Conservation (phyloP, 352 stramenopile species). For the Synura sp. region DNA sequence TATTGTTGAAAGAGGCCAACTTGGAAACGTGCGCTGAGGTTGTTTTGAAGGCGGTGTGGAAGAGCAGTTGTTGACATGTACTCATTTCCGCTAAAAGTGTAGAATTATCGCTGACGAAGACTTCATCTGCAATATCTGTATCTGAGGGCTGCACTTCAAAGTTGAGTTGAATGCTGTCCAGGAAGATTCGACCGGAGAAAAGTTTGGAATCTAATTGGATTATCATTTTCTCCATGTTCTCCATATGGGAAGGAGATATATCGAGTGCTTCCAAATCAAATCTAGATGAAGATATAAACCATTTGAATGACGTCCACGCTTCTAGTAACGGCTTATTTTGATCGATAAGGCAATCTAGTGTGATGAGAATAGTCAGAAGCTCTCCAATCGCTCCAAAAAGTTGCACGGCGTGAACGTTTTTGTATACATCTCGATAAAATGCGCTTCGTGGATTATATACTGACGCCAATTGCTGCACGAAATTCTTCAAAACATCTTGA, state of each 20-base stretch:
- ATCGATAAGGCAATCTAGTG: slow-evolving; percentile 73
- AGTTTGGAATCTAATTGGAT: slow-evolving; percentile 76
- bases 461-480: slow-evolving; percentile 76
- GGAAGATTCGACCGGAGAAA: slow-evolving; percentile 65
- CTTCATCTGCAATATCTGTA: slow-evolving; percentile 60
- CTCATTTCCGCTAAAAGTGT: slow-evolving; percentile 61
- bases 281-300: slow-evolving; percentile 79
- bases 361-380: slow-evolving; percentile 75
- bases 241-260: slow-evolving; percentile 68
- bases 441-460: slow-evolving; percentile 76
- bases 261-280: slow-evolving; percentile 69
- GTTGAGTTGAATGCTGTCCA: slow-evolving; percentile 75
- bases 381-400: slow-evolving; percentile 69
- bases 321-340: slow-evolving; percentile 74
- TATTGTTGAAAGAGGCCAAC: slow-evolving; percentile 69
- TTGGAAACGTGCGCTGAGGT: slow-evolving; percentile 54
- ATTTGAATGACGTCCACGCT: slow-evolving; percentile 81
- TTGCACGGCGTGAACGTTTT: slow-evolving; percentile 67
- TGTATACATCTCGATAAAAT: slow-evolving; percentile 77
- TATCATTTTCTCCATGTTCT: slow-evolving; percentile 72
- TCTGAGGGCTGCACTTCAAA: slow-evolving; percentile 62
- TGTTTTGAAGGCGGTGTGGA: slow-evolving; percentile 57
- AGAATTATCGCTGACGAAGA: slow-evolving; percentile 42
- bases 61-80: slow-evolving; percentile 48
- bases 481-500: slow-evolving; percentile 76